phyloP scores from a whole-genome alignment of 108 stramenopile genomes.

The Cyclotella sp. region DNA sequence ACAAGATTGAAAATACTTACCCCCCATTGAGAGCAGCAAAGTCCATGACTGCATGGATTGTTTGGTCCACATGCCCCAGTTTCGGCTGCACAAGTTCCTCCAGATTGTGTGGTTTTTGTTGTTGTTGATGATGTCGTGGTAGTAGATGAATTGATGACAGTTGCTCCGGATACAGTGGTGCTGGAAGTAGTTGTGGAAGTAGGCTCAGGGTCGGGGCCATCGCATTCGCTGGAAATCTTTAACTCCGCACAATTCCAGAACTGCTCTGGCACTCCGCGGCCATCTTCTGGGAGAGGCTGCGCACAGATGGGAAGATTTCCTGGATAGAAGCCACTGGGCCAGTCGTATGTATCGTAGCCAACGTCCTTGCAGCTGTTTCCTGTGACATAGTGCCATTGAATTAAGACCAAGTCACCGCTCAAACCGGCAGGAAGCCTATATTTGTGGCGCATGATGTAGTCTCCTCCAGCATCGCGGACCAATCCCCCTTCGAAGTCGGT shows the following conservation, averaged over 20 bases:
- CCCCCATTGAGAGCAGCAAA: conserved; percentile 33
- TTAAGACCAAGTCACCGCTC: conserved; percentile 47
- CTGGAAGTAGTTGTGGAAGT: conserved; percentile 10
- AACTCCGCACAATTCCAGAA: conserved; percentile 54
- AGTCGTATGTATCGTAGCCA: conserved; percentile 44
- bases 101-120: conserved; percentile 3
- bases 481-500: conserved; percentile 35
- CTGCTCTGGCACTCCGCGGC: conserved; percentile 46
- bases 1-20: neutral
- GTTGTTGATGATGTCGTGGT: conserved; percentile 14
- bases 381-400: conserved; percentile 83
- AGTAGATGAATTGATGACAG: conserved; percentile 8
- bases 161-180: conserved; percentile 11
- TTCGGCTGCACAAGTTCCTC: conserved; percentile 9
- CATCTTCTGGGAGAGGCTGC: conserved; percentile 34
- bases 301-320: conserved; percentile 31
- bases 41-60: conserved; percentile 23
- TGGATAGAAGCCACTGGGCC: conserved; percentile 34
- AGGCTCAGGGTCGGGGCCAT: neutral
- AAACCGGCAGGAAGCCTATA: conserved; percentile 26
- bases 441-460: conserved; percentile 26
- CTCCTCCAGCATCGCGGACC: conserved; percentile 2
- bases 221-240: conserved; percentile 31
- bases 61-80: conserved; percentile 27
- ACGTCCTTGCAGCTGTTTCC: conserved; percentile 60